Percentiles rank a stretch among this genome's conserved stretches.
These are phyloP conservation scores for Immersiella caudata DNA, from an alignment of 495 filamentous ascomycete species.

Conservation along the genomic window DNA sequence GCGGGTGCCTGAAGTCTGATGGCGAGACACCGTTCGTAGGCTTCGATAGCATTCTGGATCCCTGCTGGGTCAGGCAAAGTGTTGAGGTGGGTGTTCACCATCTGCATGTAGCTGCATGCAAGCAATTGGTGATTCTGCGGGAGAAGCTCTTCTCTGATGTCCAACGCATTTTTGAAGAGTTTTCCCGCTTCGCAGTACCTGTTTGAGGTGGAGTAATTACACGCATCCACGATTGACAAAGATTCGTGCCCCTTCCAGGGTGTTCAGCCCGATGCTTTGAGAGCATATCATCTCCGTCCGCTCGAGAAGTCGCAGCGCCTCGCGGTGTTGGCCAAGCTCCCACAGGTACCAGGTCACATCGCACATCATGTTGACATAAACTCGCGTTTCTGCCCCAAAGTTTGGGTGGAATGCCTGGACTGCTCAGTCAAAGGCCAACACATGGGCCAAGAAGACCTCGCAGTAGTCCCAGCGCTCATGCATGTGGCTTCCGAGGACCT, in stretches of 20 bases:
- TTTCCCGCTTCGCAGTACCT: neutral
- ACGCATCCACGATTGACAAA: constrained; percentile 6
- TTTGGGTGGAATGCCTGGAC: neutral
- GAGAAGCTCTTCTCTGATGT: neutral
- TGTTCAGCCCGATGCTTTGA: neutral
- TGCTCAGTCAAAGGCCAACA: constrained; percentile 6
- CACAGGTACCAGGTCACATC: constrained; percentile 1
- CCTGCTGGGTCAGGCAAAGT: neutral
- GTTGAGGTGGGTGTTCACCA: constrained; percentile 11
- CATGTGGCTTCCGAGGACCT: constrained; percentile 10
- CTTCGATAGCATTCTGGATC: constrained; percentile 3
- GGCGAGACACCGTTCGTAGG: neutral
- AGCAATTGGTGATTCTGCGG: constrained; percentile 1
- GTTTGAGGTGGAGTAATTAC: neutral
- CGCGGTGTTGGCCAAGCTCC: neutral
- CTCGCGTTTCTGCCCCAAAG: neutral
- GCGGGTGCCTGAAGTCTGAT: neutral
- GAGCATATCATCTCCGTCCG: neutral
- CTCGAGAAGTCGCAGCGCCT: neutral
- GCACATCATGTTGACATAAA: constrained; percentile 4
- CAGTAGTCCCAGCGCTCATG: neutral
- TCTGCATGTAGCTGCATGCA: constrained; percentile 13
- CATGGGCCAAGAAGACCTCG: constrained; percentile 1
- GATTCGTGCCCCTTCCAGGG: constrained; percentile 1
- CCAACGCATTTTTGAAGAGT: neutral